Conservation (phyloP, 352 stramenopile genomes). For the Globisporangium paddicum region DNA sequence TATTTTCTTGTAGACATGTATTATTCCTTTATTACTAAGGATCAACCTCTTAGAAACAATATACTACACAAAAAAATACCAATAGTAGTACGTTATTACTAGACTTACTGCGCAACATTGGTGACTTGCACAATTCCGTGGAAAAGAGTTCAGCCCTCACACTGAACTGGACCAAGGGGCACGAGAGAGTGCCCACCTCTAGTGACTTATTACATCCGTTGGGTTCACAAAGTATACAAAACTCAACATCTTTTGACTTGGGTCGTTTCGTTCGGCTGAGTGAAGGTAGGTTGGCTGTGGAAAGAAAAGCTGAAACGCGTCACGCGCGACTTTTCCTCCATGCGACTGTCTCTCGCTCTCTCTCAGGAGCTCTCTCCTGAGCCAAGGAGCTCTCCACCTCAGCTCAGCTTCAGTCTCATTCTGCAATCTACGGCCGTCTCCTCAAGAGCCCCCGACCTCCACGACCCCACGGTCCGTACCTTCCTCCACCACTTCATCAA, state of each 20-base stretch:
- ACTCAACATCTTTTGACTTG: not conserved
- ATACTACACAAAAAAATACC: no score
- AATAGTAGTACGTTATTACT: no score
- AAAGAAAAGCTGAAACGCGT: not conserved
- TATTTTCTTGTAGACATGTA: no score
- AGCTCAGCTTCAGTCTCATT: slow-evolving; percentile 19
- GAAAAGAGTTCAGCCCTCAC: no score
- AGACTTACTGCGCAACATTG: no score
- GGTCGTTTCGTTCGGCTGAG: not conserved
- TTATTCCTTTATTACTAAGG: no score
- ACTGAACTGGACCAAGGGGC: no score
- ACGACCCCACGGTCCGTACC: not conserved
- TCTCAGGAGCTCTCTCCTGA: not conserved
- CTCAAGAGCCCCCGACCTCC: slow-evolving; percentile 16
- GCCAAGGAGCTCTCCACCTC: not conserved
- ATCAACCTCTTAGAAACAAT: no score
- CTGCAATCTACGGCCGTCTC: slow-evolving; percentile 25
- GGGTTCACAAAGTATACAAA: not conserved
- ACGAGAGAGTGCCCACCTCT: no score
- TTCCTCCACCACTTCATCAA: slow-evolving; percentile 5
- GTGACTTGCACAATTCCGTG: no score
- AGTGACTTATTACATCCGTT: not conserved
- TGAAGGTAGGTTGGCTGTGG: not conserved
- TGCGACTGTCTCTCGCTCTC: not conserved
- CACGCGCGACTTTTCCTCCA: not conserved